Evolutionary conservation across 2,329 filamentous ascomycete species (phyloP).

Genomic region (Scytalidium lignicola): DNA sequence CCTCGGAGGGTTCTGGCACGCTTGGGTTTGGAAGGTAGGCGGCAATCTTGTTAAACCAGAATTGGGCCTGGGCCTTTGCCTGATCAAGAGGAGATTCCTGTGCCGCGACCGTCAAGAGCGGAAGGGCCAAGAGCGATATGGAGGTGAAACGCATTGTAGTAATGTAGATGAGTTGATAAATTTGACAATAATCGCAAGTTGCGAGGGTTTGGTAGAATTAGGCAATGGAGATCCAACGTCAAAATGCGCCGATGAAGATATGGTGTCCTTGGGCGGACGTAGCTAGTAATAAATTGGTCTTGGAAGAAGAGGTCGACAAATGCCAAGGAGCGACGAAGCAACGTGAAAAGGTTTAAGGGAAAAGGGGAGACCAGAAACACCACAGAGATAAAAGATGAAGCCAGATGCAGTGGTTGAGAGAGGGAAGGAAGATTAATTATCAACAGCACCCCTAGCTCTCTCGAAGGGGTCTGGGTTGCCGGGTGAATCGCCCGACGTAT

Average conservation of each 20-base stretch:
- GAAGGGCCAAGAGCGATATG: conserved; percentile 47
- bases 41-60: conserved; percentile 56
- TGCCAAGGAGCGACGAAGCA: conserved; percentile 13
- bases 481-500: not conserved
- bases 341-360: conserved; percentile 15
- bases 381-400: conserved; percentile 6
- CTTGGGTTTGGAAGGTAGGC: conserved; percentile 46
- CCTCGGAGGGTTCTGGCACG: conserved; percentile 34
- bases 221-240: not conserved
- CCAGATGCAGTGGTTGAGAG: conserved; percentile 5
- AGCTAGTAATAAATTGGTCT: conserved; percentile 1
- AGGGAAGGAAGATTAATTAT: not conserved
- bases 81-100: conserved; percentile 45
- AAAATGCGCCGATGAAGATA: not conserved
- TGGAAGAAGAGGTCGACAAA: conserved; percentile 9
- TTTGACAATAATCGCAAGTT: not conserved
- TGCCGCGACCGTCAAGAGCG: conserved; percentile 49
- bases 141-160: conserved; percentile 52
- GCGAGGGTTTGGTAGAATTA: not conserved
- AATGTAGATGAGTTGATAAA: conserved; percentile 3
- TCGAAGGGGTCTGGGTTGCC: not conserved
- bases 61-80: conserved; percentile 59
- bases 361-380: not conserved
- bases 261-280: too few species aligned
- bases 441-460: not conserved